These are phyloP conservation scores for Leishmania arabica DNA, from an alignment of 208 protist species.

Conservation along the genomic window DNA sequence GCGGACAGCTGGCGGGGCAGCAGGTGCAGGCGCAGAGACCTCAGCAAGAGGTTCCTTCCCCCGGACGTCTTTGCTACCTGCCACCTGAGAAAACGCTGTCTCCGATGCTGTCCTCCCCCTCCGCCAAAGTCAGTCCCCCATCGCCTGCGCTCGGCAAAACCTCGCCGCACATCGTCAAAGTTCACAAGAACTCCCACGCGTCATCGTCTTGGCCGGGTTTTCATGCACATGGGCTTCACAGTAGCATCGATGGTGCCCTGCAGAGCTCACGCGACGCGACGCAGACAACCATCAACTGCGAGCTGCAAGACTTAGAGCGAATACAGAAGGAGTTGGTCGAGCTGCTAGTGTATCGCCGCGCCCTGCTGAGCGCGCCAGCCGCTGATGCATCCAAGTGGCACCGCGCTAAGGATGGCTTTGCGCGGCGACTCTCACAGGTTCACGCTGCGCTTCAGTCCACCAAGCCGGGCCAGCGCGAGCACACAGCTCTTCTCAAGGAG, in stretches of 20 bases:
- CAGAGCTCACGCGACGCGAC: neutral
- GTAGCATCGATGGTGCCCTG: neutral
- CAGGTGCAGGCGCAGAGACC: conserved; percentile 22
- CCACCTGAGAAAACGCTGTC: conserved; percentile 4
- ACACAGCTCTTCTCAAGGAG: conserved; percentile 29
- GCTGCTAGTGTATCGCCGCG: conserved; percentile 41
- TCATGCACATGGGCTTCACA: neutral
- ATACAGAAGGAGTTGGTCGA: conserved; percentile 70
- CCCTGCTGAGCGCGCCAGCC: conserved; percentile 33
- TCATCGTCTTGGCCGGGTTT: neutral
- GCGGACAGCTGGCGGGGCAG: conserved; percentile 31
- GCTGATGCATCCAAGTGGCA: conserved; percentile 48
- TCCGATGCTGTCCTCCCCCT: neutral
- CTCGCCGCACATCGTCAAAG: conserved; percentile 2
- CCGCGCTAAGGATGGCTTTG: conserved; percentile 48
- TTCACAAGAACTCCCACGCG: neutral
- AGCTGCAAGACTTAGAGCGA: conserved; percentile 43
- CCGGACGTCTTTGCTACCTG: neutral
- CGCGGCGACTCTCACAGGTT: conserved; percentile 38
- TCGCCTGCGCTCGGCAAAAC: neutral
- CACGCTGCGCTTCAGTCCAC: conserved; percentile 26
- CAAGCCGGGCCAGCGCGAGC: conserved; percentile 4
- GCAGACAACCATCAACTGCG: conserved; percentile 52
- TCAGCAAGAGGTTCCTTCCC: neutral
- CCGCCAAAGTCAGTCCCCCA: neutral